A percentile compares a stretch with the other conserved stretches of the same genome.
phyloP scores from a whole-genome alignment of 148 eudicot species.

The Fagopyrum homotropicum region DNA sequence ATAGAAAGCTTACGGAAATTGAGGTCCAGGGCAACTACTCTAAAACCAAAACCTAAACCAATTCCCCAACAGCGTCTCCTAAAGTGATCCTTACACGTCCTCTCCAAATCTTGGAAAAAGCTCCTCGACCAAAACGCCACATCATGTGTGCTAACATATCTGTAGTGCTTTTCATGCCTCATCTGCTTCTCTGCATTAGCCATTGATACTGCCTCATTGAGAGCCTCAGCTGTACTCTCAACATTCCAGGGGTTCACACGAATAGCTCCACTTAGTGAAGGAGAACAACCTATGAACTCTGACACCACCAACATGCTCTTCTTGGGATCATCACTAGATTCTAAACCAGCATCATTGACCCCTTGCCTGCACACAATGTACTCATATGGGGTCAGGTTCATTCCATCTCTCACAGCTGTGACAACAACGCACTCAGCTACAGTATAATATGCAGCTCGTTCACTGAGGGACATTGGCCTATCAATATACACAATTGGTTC shows the following conservation, averaged over 20 bases:
- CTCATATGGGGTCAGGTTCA: constrained; percentile 62
- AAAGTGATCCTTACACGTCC: constrained; percentile 40
- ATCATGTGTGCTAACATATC: constrained; percentile 41
- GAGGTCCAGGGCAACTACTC: constrained; percentile 46
- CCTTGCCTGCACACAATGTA: constrained; percentile 52
- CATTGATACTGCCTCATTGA: constrained; percentile 45
- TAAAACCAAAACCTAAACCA: constrained; percentile 40
- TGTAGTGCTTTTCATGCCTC: constrained; percentile 53
- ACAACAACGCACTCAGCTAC: constrained; percentile 55
- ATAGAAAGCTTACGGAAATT: constrained; percentile 36
- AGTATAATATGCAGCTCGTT: constrained; percentile 43
- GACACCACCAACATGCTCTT: constrained; percentile 55
- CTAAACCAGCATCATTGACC: constrained; percentile 17
- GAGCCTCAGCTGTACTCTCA: constrained; percentile 44
- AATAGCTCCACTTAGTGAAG: constrained; percentile 59
- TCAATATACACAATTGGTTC: constrained; percentile 42
- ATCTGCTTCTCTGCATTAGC: constrained; percentile 37
- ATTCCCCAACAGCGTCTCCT: constrained; percentile 39
- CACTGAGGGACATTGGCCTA: constrained; percentile 36
- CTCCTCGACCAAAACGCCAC: constrained; percentile 40
- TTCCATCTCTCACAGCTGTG: constrained; percentile 56
- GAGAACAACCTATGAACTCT: constrained; percentile 63
- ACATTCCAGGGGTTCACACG: constrained; percentile 61
- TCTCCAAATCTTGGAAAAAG: constrained; percentile 46
- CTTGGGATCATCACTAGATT: constrained; percentile 27